Percentiles rank a stretch among this genome's conserved stretches.
These are phyloP conservation scores for Thamnidium elegans DNA, from an alignment of 192 early-diverging fungal genomes.

Conservation along the genomic window DNA sequence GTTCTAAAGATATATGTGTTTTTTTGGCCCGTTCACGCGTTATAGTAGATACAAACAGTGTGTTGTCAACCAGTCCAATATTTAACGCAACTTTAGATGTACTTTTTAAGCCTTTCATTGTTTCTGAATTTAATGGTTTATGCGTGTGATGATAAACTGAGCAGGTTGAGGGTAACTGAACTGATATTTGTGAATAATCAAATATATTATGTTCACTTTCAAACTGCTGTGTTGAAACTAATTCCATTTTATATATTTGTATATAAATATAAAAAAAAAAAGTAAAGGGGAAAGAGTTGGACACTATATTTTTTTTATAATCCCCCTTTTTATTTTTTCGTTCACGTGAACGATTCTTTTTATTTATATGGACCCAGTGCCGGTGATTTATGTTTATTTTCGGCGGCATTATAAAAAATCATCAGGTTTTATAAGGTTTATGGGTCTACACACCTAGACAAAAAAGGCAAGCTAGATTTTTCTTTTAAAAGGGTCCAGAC, in stretches of 20 bases:
- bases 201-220: conserved; percentile 10
- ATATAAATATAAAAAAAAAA: too few relatives aligned
- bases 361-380: too few relatives aligned
- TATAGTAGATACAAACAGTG: conserved; percentile 3
- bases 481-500: too few relatives aligned
- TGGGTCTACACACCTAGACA: too few relatives aligned
- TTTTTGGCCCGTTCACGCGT: not conserved
- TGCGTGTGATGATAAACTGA: not conserved
- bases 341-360: too few relatives aligned
- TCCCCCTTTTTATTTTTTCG: too few relatives aligned
- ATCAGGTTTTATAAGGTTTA: too few relatives aligned
- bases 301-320: too few relatives aligned
- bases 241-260: not conserved
- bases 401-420: too few relatives aligned
- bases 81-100: conserved; percentile 4
- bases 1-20: not conserved
- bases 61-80: not conserved
- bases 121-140: not conserved
- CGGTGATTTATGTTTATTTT: too few relatives aligned
- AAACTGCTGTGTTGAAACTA: not conserved
- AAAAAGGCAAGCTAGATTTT: too few relatives aligned
- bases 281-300: too few relatives aligned
- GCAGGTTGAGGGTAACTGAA: not conserved
- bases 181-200: conserved; percentile 1
- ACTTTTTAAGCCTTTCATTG: conserved; percentile 3